Evolutionary conservation across 163 green algal genomes (phyloP).

Genomic region (Scenedesmus sp.): DNA sequence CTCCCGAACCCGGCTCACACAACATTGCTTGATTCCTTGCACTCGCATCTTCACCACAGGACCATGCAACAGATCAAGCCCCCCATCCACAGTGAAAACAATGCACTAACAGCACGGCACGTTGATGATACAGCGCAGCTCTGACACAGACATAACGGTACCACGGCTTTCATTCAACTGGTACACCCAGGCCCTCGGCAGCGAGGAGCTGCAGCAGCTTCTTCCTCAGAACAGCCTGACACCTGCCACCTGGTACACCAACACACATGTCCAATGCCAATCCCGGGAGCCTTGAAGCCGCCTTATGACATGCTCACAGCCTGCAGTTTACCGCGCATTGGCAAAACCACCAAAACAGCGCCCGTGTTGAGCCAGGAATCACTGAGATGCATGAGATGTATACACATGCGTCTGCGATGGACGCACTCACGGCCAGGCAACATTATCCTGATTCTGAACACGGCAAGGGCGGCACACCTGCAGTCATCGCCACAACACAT

Average conservation of each 20-base stretch:
- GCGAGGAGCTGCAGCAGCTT: neutral
- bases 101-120: neutral
- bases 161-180: neutral
- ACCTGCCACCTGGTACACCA: neutral
- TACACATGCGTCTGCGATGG: neutral
- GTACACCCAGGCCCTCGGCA: neutral
- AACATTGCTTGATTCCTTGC: neutral
- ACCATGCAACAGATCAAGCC: neutral
- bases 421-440: neutral
- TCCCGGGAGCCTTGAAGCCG: neutral
- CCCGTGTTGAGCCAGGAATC: neutral
- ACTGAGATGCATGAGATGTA: neutral
- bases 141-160: neutral
- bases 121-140: neutral
- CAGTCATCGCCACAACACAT: neutral
- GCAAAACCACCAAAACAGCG: neutral
- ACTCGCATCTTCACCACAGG: neutral
- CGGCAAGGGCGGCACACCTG: neutral
- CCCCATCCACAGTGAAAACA: neutral
- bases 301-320: neutral
- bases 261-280: neutral
- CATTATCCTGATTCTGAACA: neutral
- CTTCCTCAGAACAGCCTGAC: neutral
- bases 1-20: neutral
- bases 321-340: neutral